phyloP scores from a whole-genome alignment of 1,284 basidiomycete species.

The Trichosporon coremiiforme region DNA sequence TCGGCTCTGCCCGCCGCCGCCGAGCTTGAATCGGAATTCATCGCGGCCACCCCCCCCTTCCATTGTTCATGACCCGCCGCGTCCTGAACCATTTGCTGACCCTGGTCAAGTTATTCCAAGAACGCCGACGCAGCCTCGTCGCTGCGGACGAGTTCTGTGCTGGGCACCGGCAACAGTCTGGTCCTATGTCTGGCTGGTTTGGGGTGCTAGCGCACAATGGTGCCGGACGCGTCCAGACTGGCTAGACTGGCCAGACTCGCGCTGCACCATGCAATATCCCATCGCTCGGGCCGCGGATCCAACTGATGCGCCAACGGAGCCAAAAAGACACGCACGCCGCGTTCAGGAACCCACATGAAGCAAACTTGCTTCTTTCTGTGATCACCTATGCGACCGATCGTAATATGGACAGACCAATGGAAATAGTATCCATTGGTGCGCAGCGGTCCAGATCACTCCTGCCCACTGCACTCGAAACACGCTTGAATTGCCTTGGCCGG shows the following conservation, averaged over 20 bases:
- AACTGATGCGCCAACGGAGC: background rate
- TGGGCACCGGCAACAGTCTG: background rate
- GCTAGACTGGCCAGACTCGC: background rate
- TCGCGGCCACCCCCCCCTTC: background rate
- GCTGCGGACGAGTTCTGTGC: background rate
- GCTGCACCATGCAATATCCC: background rate
- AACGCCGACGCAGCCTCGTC: background rate
- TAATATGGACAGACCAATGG: background rate
- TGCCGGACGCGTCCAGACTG: background rate
- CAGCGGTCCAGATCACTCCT: background rate
- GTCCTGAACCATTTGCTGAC: conserved; percentile 58
- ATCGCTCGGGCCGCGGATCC: background rate
- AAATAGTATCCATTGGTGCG: background rate
- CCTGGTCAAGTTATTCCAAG: background rate
- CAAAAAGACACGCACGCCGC: background rate
- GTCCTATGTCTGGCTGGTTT: too few relatives aligned
- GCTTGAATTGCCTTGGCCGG: background rate
- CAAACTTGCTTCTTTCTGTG: background rate
- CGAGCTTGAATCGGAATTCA: background rate
- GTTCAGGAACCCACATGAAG: background rate
- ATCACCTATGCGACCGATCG: conserved; percentile 4
- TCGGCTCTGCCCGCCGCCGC: background rate
- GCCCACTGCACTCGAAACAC: background rate
- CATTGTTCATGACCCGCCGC: conserved; percentile 60
- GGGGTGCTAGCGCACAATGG: background rate